Evolutionary conservation across 441 rosid species (phyloP), one percentile per base, ranked within the genome.

Genomic region (Jatropha multifida): DNA sequence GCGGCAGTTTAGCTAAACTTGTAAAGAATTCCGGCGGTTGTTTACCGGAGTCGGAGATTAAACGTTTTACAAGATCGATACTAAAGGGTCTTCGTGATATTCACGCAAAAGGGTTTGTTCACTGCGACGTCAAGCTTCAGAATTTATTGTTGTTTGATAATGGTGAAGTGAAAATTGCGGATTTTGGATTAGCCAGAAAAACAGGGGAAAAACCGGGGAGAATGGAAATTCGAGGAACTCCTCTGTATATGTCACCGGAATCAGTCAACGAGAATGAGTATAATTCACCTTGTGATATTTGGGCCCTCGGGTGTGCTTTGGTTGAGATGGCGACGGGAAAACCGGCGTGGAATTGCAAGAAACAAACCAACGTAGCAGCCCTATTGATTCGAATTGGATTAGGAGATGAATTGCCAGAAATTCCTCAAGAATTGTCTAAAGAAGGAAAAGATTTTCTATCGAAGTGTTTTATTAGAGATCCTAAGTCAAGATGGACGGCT

Each of bases 271-370:
- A 86, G 2, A 90, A 85, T 72, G 88, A 83, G 67, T 91, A 88
- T 70, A 90, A 88, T 76, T 69, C 97, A 5, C 84, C 88, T 12
- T 84, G 83, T 49, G 99, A 94, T 74, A 81, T 94, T 4, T 94
- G 99, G 99, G 97, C 97, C 1, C 83, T 94, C 5, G 99, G 97
- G 32, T 92, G 97, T 60, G 88, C 88, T 0, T 78, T 92, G 3
- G 87, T 87, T 6, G 97, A 94, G 90, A 94, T 94, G 97, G 74
- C 84, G 48, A 84, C 92, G 0, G 97, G 95, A 0, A 82, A 84
- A 79, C 85, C 96, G 55, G 90, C 94, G 0, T 91, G 97, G 97
- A 78, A 82, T 75, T 69, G 76, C n/a, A 71, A 74, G 70, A 75
- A 74, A 12, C 87, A 80, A 0, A 64, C 79, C 14, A 84, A 91